Evolutionary conservation across 108 stramenopile genomes (phyloP).

Genomic region (Nitzschia sp.): DNA sequence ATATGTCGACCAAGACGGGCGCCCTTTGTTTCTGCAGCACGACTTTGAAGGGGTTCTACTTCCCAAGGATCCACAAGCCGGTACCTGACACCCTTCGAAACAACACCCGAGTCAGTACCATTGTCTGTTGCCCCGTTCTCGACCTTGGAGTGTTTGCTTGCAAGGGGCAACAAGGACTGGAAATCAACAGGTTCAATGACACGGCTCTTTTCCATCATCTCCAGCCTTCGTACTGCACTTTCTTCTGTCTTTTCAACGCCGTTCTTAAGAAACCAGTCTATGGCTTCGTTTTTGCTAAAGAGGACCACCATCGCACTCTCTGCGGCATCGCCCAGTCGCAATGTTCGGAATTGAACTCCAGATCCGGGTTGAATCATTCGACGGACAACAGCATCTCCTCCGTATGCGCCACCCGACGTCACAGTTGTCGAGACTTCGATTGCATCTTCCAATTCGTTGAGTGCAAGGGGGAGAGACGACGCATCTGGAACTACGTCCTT

Average conservation of each 20-base stretch:
- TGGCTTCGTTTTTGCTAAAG: conserved; percentile 70
- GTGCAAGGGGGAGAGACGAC: conserved; percentile 27
- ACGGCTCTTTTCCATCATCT: conserved; percentile 62
- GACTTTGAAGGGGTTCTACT: conserved; percentile 74
- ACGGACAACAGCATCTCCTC: conserved; percentile 69
- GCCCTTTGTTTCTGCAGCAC: conserved; percentile 69
- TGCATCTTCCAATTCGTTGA: conserved; percentile 39
- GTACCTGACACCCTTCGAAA: conserved; percentile 57
- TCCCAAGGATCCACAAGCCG: conserved; percentile 90
- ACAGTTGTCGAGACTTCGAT: conserved; percentile 46
- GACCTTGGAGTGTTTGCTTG: conserved; percentile 34
- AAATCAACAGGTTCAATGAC: conserved; percentile 78
- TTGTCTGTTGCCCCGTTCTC: conserved; percentile 17
- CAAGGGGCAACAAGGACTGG: conserved; percentile 16
- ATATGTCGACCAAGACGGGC: conserved; percentile 71
- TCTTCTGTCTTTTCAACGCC: conserved; percentile 52
- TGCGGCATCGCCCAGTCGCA: conserved; percentile 76
- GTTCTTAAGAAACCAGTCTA: conserved; percentile 63
- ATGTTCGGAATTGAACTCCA: conserved; percentile 80
- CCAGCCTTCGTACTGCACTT: conserved; percentile 55
- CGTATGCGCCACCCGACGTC: conserved; percentile 20
- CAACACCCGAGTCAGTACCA: conserved; percentile 26
- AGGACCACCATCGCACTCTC: conserved; percentile 82
- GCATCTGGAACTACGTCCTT: conserved; percentile 18
- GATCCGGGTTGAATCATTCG: conserved; percentile 78